Evolutionary conservation across 345 rosid species (phyloP).

Genomic region (Pugionium cornutum): DNA sequence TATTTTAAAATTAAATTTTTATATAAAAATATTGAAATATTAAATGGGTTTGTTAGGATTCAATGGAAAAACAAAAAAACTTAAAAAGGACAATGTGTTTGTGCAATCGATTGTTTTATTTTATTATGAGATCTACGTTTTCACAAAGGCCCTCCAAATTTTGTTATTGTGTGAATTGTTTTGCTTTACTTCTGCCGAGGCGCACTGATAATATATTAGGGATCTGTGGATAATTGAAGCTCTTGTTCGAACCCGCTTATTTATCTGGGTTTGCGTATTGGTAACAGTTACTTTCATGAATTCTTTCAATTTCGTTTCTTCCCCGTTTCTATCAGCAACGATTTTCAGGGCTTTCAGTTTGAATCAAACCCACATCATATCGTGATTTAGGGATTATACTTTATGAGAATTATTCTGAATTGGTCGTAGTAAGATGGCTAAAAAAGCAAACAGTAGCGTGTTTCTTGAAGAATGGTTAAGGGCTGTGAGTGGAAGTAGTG

Average conservation of each 20-base stretch:
- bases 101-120: too few species aligned
- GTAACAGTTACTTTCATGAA: neutral
- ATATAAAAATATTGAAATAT: too few species aligned
- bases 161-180: neutral
- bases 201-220: neutral
- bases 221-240: constrained; percentile 12
- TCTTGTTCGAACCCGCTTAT: constrained; percentile 1
- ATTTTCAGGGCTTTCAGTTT: constrained; percentile 14
- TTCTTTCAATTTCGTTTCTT: constrained; percentile 1
- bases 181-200: constrained; percentile 1
- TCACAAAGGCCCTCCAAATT: neutral
- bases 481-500: constrained; percentile 43
- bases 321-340: neutral
- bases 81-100: too few species aligned
- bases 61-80: too few species aligned
- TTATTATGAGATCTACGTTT: too few species aligned
- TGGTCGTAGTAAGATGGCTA: constrained; percentile 51
- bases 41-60: too few species aligned
- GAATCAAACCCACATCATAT: constrained; percentile 11
- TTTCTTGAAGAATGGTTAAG: constrained; percentile 85
- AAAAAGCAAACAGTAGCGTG: constrained; percentile 48
- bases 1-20: too few species aligned
- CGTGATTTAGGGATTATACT: neutral
- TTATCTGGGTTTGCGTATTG: constrained; percentile 5
- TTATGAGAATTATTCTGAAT: constrained; percentile 2